Percentiles rank a stretch among this genome's conserved stretches.
Evolutionary conservation across 2,329 filamentous ascomycete genomes (phyloP).

Genomic region (Trichoderma harzianum): DNA sequence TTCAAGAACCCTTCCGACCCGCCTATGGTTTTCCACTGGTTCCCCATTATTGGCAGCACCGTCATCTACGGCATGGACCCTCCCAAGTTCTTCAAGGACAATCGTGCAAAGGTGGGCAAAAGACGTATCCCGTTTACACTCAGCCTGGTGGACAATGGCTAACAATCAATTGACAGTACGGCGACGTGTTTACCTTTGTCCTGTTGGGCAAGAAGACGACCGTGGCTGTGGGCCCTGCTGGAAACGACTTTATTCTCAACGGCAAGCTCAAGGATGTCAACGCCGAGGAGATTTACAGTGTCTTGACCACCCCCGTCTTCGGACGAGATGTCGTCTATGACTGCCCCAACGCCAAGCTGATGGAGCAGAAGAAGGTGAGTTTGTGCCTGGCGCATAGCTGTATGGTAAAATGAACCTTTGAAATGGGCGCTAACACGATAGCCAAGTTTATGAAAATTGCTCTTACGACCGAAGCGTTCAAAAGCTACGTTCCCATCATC

Average conservation of each 20-base stretch:
- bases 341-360: constrained; percentile 85
- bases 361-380: constrained; percentile 90
- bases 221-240: constrained; percentile 74
- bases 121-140: background rate
- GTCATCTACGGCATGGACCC: constrained; percentile 94
- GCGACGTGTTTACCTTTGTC: constrained; percentile 86
- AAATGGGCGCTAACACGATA: constrained; percentile 17
- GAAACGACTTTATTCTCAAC: constrained; percentile 90
- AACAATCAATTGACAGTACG: constrained; percentile 54
- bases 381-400: background rate
- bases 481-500: constrained; percentile 74
- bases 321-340: constrained; percentile 87
- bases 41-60: constrained; percentile 84
- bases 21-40: constrained; percentile 75
- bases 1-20: constrained; percentile 80
- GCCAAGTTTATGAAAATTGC: constrained; percentile 74
- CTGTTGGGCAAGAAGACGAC: constrained; percentile 87
- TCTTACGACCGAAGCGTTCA: constrained; percentile 71
- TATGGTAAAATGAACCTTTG: background rate
- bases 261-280: constrained; percentile 86
- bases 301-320: constrained; percentile 70
- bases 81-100: constrained; percentile 76
- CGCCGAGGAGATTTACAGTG: constrained; percentile 85
- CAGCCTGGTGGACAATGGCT: background rate
- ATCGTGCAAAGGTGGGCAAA: constrained; percentile 64